A percentile compares a stretch with the other conserved stretches of the same genome.
Evolutionary conservation across 1,284 basidiomycete genomes (phyloP).

Genomic region (Boletellus dicymbophilus): DNA sequence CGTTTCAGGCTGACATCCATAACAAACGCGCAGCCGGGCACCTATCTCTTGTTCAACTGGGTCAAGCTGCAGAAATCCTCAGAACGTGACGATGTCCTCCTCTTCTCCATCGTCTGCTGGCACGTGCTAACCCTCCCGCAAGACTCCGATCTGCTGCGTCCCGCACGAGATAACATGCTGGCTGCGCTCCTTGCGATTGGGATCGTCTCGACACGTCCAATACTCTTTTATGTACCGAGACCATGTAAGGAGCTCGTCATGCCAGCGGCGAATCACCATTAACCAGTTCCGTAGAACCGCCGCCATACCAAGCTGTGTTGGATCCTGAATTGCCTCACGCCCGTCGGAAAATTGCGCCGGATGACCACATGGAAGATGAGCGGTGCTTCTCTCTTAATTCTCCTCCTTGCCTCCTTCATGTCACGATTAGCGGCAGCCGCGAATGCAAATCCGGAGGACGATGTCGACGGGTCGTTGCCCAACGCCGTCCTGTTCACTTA

Average conservation of each 20-base stretch:
- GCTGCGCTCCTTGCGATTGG: slow-evolving; percentile 87
- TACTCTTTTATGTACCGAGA: slow-evolving; percentile 85
- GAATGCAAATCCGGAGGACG: slow-evolving; percentile 72
- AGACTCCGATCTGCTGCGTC: slow-evolving; percentile 63
- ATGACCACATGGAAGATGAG: slow-evolving; percentile 97
- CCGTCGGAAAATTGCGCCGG: slow-evolving; percentile 79
- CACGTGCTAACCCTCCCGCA: slow-evolving; percentile 93
- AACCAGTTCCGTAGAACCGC: slow-evolving; percentile 58
- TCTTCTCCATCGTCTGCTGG: slow-evolving; percentile 91
- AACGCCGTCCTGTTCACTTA: slow-evolving; percentile 90
- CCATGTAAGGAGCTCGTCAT: slow-evolving; percentile 52
- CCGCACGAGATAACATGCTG: slow-evolving; percentile 77
- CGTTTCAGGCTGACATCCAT: slow-evolving; percentile 7
- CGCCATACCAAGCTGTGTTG: slow-evolving; percentile 91
- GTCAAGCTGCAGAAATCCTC: slow-evolving; percentile 74
- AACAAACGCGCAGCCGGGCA: slow-evolving; percentile 76
- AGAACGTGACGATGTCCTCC: slow-evolving; percentile 57
- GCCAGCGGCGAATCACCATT: neutral
- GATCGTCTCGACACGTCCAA: slow-evolving; percentile 75
- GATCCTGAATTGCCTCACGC: slow-evolving; percentile 86
- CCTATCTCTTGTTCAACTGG: slow-evolving; percentile 91
- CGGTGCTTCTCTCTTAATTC: neutral
- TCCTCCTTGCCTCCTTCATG: slow-evolving; percentile 38
- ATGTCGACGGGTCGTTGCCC: slow-evolving; percentile 81
- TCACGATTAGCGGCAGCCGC: slow-evolving; percentile 75